phyloP scores from a whole-genome alignment of 169 alveolate genomes.

The Eimeria maxima region DNA sequence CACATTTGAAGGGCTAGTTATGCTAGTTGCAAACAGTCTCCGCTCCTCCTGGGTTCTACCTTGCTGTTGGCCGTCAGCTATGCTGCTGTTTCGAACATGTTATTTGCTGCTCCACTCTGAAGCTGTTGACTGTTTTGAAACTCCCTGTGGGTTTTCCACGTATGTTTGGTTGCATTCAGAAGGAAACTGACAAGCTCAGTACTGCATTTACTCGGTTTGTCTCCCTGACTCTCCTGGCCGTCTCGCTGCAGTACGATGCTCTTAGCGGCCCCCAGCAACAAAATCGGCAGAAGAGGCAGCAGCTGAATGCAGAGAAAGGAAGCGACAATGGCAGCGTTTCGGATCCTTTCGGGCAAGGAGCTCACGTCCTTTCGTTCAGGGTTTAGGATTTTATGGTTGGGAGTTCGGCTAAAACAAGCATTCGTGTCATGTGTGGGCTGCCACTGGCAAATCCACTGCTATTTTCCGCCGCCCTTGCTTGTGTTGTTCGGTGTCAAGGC shows the following conservation, averaged over 20 bases:
- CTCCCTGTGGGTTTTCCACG: not conserved
- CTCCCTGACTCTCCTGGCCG: conserved; percentile 55
- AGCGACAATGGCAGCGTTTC: not conserved
- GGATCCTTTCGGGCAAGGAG: conserved; percentile 37
- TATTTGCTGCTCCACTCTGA: not conserved
- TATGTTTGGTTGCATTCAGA: not conserved
- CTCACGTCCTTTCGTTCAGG: not conserved
- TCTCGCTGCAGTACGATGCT: conserved; percentile 65
- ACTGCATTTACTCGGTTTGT: not conserved
- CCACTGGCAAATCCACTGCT: not conserved
- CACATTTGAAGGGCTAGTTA: not conserved
- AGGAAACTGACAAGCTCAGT: conserved; percentile 3
- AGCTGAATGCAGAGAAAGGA: not conserved
- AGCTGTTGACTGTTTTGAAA: not conserved
- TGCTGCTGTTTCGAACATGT: not conserved
- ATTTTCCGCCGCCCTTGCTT: not conserved
- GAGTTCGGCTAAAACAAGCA: not conserved
- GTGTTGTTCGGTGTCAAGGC: not conserved
- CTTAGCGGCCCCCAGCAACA: conserved; percentile 57
- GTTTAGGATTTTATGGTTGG: not conserved
- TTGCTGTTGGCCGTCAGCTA: not conserved
- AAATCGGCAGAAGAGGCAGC: conserved; percentile 48
- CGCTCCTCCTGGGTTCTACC: not conserved
- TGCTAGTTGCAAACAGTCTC: not conserved
- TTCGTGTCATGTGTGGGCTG: not conserved